These are phyloP conservation scores for Pulveroboletus ravenelii DNA, from an alignment of 768 basidiomycete species.

Conservation along the genomic window DNA sequence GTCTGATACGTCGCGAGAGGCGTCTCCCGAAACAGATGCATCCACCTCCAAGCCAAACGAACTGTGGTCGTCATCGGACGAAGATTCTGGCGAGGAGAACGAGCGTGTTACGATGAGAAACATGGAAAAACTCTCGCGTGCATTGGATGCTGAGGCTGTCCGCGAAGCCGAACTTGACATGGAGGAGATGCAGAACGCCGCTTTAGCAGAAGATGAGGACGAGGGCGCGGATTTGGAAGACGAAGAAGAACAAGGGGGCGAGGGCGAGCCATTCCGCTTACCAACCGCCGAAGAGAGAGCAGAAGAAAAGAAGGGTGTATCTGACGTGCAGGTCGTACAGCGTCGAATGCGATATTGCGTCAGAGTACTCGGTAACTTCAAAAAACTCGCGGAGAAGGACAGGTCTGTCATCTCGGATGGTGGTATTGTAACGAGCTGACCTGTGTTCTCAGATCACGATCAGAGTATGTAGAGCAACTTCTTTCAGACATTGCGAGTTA, in stretches of 20 bases:
- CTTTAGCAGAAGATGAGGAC: slow-evolving; percentile 43
- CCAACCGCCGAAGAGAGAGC: slow-evolving; percentile 71
- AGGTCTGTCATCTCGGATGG: slow-evolving; percentile 37
- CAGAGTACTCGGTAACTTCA: slow-evolving; percentile 68
- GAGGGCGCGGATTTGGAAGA: slow-evolving; percentile 40
- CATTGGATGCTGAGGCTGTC: slow-evolving; percentile 62
- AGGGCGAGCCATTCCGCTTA: slow-evolving; percentile 49
- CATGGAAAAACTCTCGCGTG: slow-evolving; percentile 77
- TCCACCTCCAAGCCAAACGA: slow-evolving; percentile 14
- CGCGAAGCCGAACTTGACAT: slow-evolving; percentile 66
- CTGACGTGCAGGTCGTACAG: slow-evolving; percentile 73
- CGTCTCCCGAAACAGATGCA: slow-evolving; percentile 38
- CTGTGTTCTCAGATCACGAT: slow-evolving; percentile 56
- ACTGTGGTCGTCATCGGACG: slow-evolving; percentile 38
- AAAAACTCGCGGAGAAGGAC: slow-evolving; percentile 57
- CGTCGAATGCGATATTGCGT: slow-evolving; percentile 76
- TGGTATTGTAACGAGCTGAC: slow-evolving; percentile 5
- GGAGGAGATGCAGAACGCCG: slow-evolving; percentile 60
- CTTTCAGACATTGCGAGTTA: slow-evolving; percentile 88
- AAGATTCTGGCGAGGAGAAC: slow-evolving; percentile 44
- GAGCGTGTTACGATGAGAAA: slow-evolving; percentile 69
- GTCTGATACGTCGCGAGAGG: slow-evolving; percentile 37
- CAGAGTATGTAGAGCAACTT: slow-evolving; percentile 87
- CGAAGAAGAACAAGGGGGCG: slow-evolving; percentile 32
- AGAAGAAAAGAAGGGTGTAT: slow-evolving; percentile 62